Base-by-base conservation (phyloP, 352 stramenopile species). In the Stramenopiles sp. region DNA sequence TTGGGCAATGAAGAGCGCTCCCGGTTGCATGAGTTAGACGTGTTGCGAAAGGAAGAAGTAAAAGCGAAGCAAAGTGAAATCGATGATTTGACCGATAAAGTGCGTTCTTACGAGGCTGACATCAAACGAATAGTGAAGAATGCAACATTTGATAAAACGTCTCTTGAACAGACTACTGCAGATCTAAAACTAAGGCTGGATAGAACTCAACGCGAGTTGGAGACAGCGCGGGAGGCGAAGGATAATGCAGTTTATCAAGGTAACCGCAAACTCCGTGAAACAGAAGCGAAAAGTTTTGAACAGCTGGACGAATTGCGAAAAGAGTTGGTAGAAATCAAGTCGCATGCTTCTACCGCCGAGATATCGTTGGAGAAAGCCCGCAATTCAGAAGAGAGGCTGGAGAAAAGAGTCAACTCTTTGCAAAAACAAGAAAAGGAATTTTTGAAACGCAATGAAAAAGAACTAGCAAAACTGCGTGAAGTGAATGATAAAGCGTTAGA, bases 41-140 rank as follows among this genome's bases (percentile, higher is more conserved):
- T 63, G 25, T 63, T 63, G 43, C 43, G 43, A 63, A 63, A 63
- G 43, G 12, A 63, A 63, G 43, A 63, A 63, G 25, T 63, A 63
- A 63, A 12, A 63, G 43, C 43, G 25, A 63, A 63, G 25, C 43
- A 63, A 63, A 25, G 25, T 63, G 43, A 63, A 63, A 63, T 63
- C 25, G 43, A 63, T 25, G 25, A 12, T 12, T 63, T 63, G 25
- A 63, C 43, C 43, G 25, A 12, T 12, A 12, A 25, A 18, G 12
- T 63, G 25, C 12, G 25, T 18, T 18, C 12, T 12, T 12, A 12
- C 12, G 43, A 63, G 43, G 43, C 43, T 18, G 43, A 63, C 25
- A 18, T 63, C 12, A 63, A 63, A 25, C 43, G 25, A 18, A 63
- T 18, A 18, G 43, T 25, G 25, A 63, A 63, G 12, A 18, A 12